A percentile compares a stretch with the other conserved stretches of the same genome.
Conservation (phyloP, 2,329 filamentous ascomycete species). For the Ophiostoma sp. region DNA sequence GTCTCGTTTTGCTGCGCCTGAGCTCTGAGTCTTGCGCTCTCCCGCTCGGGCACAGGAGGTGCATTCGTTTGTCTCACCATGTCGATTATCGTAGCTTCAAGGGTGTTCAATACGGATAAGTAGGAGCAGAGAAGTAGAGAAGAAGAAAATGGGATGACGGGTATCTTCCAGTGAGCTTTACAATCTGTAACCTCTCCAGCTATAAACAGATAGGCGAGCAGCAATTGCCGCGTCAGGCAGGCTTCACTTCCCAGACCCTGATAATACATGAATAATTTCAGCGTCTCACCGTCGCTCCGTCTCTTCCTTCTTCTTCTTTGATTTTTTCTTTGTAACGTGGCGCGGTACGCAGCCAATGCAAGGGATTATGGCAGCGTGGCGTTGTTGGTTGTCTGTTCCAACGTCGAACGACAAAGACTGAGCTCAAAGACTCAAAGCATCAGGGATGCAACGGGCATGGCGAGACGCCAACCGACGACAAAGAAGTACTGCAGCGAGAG, state of each 20-base stretch:
- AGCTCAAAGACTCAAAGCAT: not conserved
- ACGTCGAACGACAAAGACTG: not conserved
- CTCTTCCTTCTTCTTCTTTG: not conserved
- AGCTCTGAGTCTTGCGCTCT: not conserved
- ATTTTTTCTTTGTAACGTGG: not conserved
- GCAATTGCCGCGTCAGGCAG: not conserved
- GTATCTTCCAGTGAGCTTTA: no score
- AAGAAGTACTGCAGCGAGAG: not conserved
- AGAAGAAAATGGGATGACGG: not conserved
- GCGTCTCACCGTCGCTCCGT: not conserved
- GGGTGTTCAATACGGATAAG: no score
- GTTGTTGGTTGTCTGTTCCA: not conserved
- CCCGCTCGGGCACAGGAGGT: not conserved
- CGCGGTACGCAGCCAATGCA: not conserved
- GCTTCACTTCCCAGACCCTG: not conserved
- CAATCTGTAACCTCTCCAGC: not conserved
- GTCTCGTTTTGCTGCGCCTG: not conserved
- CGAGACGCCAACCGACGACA: not conserved
- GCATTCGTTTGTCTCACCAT: not conserved
- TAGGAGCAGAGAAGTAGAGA: not conserved
- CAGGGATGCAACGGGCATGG: not conserved
- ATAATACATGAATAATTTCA: not conserved
- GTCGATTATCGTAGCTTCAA: not conserved
- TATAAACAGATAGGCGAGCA: not conserved
- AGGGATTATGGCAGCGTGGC: not conserved